Conservation (phyloP, 169 alveolate species). For the Plasmodium fragile region DNA sequence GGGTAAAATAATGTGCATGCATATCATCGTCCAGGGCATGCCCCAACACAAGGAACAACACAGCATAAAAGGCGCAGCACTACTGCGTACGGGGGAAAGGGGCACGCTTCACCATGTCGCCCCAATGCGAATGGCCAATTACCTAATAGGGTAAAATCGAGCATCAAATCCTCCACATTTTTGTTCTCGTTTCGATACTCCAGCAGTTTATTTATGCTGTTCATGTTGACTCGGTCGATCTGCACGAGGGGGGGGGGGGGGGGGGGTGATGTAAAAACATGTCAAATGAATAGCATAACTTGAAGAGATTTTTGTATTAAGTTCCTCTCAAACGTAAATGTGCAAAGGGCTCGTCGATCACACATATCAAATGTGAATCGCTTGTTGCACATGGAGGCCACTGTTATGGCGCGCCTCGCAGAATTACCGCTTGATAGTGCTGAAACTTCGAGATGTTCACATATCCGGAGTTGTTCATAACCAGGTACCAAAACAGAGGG, state of each 20-base stretch:
- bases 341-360: not conserved
- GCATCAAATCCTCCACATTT: conserved; percentile 67
- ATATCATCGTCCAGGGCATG: not conserved
- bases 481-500: conserved; percentile 84
- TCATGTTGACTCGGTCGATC: conserved; percentile 72
- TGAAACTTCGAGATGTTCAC: conserved; percentile 55
- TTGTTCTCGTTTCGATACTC: conserved; percentile 53
- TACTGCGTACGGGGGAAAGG: not conserved
- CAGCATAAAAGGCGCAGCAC: not conserved
- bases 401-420: not conserved
- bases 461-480: conserved; percentile 74
- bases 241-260: not conserved
- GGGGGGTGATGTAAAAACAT: not conserved
- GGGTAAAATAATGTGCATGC: not conserved
- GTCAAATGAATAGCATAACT: not conserved
- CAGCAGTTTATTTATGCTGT: conserved; percentile 66
- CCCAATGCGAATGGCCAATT: not conserved
- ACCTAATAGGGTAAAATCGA: conserved; percentile 75
- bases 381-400: not conserved
- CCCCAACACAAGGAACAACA: not conserved
- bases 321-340: not conserved
- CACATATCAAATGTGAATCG: not conserved
- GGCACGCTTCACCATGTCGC: not conserved
- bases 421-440: conserved; percentile 73
- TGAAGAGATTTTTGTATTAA: not conserved